These are phyloP conservation scores for Globisporangium alternatum DNA, from an alignment of 352 stramenopile species.

Conservation along the genomic window DNA sequence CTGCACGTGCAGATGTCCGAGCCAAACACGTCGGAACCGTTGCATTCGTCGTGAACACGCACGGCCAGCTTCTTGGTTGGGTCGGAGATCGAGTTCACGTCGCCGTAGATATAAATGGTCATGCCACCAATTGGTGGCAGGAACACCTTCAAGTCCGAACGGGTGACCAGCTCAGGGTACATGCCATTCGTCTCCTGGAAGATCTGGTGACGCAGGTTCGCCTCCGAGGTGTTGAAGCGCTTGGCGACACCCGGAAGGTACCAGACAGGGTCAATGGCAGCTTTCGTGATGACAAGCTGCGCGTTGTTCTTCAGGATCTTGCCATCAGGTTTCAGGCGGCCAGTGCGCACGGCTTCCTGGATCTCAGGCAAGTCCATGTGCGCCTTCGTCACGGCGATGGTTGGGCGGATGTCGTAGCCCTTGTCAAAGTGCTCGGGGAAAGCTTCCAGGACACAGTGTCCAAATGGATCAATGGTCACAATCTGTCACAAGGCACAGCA, in stretches of 20 bases:
- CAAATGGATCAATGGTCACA: conserved; percentile 79
- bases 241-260: conserved; percentile 98
- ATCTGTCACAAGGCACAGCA: conserved; percentile 25
- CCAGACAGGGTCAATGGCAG: conserved; percentile 99
- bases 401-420: conserved; percentile 97
- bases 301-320: conserved; percentile 93
- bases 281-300: conserved; percentile 94
- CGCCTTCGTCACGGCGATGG: conserved; percentile 95
- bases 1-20: conserved; percentile 99
- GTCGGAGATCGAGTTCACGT: conserved; percentile 95
- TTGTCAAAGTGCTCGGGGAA: conserved; percentile 96
- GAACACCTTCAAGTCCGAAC: conserved; percentile 98
- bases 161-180: conserved; percentile 99
- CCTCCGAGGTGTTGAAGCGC: conserved; percentile 96
- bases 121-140: conserved; percentile 97
- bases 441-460: conserved; percentile 74
- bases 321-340: conserved; percentile 94
- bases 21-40: conserved; percentile 97
- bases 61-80: conserved; percentile 97
- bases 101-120: conserved; percentile 99
- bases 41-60: conserved; percentile 99
- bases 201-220: conserved; percentile 94
- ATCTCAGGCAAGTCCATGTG: conserved; percentile 99
- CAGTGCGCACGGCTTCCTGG: conserved; percentile 92
- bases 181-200: conserved; percentile 99